Conservation (phyloP, 2,329 filamentous ascomycete genomes). For the Tothia fuscella region DNA sequence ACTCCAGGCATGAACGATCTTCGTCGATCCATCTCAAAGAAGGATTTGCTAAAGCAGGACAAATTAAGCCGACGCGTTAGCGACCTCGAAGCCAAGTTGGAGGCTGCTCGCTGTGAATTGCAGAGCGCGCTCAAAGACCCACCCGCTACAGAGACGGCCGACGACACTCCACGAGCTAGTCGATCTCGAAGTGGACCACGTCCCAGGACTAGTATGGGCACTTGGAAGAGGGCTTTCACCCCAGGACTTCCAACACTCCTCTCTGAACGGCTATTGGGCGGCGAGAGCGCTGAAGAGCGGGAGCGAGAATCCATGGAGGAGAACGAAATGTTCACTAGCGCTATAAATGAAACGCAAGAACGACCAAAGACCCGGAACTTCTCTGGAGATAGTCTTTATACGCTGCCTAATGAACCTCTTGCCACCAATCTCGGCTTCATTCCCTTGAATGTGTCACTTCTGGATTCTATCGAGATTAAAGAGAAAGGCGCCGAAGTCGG, state of each 20-base stretch:
- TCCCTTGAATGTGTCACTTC: conserved; percentile 17
- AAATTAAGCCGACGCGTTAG: conserved; percentile 49
- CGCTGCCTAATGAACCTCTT: too few species aligned
- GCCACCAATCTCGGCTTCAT: too few species aligned
- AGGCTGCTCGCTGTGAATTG: conserved; percentile 43
- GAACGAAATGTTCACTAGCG: too few species aligned
- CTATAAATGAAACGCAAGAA: not conserved
- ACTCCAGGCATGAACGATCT: not conserved
- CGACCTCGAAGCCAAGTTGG: conserved; percentile 46
- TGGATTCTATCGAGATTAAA: too few species aligned
- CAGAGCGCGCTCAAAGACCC: conserved; percentile 21
- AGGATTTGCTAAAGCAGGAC: conserved; percentile 44
- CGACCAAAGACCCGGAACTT: not conserved
- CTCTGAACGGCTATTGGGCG: conserved; percentile 24
- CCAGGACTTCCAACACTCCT: conserved; percentile 26
- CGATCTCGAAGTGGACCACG: not conserved
- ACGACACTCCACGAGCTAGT: too few species aligned
- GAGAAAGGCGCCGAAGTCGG: too few species aligned
- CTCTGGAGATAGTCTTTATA: too few species aligned
- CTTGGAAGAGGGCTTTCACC: conserved; percentile 16
- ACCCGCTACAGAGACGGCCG: conserved; percentile 5
- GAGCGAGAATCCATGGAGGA: too few species aligned
- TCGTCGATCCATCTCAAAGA: conserved; percentile 39
- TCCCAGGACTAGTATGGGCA: conserved; percentile 3
- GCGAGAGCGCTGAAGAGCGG: too few species aligned